Conservation (phyloP, 768 basidiomycete genomes). For the Tylopilus felleus region DNA sequence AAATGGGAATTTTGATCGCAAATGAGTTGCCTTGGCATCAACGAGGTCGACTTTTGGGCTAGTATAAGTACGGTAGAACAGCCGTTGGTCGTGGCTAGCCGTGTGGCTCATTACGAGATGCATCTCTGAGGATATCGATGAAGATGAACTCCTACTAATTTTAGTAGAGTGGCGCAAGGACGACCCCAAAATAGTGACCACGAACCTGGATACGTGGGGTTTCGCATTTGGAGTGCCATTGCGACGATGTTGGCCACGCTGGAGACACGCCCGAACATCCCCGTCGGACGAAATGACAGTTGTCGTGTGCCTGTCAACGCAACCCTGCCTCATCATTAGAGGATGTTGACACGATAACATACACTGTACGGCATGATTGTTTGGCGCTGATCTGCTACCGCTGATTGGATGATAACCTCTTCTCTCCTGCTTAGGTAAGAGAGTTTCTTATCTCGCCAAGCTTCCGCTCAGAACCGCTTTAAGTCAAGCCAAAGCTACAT, state of each 20-base stretch:
- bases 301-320: slow-evolving; percentile 10
- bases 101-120: no score
- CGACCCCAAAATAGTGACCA: no score
- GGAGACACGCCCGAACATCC: neutral
- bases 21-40: no score
- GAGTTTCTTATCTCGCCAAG: slow-evolving; percentile 20
- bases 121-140: no score
- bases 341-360: slow-evolving; percentile 19
- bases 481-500: slow-evolving; percentile 4
- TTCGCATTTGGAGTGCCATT: neutral
- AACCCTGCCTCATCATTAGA: neutral
- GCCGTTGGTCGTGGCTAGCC: no score
- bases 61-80: no score
- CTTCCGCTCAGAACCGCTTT: slow-evolving; percentile 1
- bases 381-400: neutral
- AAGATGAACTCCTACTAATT: no score
- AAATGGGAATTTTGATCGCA: no score
- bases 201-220: neutral
- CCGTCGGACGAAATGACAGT: neutral
- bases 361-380: neutral
- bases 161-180: neutral
- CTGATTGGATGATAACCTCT: slow-evolving; percentile 23
- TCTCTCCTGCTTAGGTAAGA: slow-evolving; percentile 22
- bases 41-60: no score
- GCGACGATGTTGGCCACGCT: no score